Conservation (phyloP, 2,329 filamentous ascomycete species). For the Pezicula rhizophila region DNA sequence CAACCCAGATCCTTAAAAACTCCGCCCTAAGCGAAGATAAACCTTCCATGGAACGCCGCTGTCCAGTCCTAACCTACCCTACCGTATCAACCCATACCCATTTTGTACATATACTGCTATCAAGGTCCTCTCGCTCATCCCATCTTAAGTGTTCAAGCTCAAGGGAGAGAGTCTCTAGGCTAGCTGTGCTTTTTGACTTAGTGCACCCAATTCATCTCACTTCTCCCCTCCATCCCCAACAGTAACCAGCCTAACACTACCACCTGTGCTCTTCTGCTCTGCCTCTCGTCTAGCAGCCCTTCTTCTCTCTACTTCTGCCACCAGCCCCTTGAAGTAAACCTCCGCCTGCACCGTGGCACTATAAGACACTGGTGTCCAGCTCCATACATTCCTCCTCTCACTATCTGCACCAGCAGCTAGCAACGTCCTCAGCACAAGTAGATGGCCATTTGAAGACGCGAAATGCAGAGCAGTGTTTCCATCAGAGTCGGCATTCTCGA, state of each 20-base stretch:
- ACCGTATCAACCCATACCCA: too few species aligned
- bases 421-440: slow-evolving; percentile 70
- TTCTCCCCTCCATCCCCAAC: slow-evolving; percentile 10
- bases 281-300: slow-evolving; percentile 35
- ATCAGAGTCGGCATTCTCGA: slow-evolving; percentile 56
- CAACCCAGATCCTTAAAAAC: too few species aligned
- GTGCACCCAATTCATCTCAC: slow-evolving; percentile 1
- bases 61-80: too few species aligned
- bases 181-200: not conserved
- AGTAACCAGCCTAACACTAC: slow-evolving; percentile 18
- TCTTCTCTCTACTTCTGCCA: slow-evolving; percentile 64
- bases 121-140: too few species aligned
- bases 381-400: slow-evolving; percentile 65
- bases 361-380: slow-evolving; percentile 80
- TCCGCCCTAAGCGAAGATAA: too few species aligned
- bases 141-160: too few species aligned
- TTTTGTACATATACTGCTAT: too few species aligned
- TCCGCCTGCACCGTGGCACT: slow-evolving; percentile 77
- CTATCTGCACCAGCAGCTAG: slow-evolving; percentile 74
- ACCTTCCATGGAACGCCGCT: too few species aligned
- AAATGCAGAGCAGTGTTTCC: slow-evolving; percentile 89
- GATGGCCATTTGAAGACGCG: slow-evolving; percentile 73
- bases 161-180: too few species aligned
- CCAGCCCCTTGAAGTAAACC: slow-evolving; percentile 73
- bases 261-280: slow-evolving; percentile 17